Base-by-base conservation (phyloP, 805 yeast genomes). In the Cyberlindnera bimundalis region DNA sequence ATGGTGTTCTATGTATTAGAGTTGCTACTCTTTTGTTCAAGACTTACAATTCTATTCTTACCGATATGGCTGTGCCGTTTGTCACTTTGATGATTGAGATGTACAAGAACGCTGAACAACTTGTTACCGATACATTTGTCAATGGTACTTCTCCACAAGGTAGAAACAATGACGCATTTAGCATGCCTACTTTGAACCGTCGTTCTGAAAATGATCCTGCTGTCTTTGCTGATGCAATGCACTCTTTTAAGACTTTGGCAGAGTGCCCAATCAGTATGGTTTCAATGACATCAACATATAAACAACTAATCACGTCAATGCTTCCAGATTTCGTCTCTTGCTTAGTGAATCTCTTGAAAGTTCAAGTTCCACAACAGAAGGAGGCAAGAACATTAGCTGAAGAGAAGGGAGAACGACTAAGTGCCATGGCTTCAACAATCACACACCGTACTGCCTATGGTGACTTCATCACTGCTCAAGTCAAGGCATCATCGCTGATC, bases 251-350 rank as follows among this genome's bases (percentile, higher is more conserved):
- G 59, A 87, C 91, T 12, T 73, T 93, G 45, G 86, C 96, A 0
- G 99, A 93, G 61, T 90, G 98, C 59, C 99, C 99, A 9, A 91
- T 93, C 29, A 89, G 96, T 4, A 84, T 93, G 81, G 99, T 93
- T 3, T 79, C 96, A 7, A 68, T 95, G 38, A 88, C 87, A 54
- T 85, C 96, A 1, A 80, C 96, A 0, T 89, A 90, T 65, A 87
- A 89, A 58, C 78, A 78, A 26, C 64, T 88, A 38, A 85, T 84
- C 1, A 76, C 77, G 34, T 66, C 84, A 0, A 78, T 91, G 4
- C 69, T 93, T 24, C 86, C 90, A 2, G 68, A 65, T 15, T 86
- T 91, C 48, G 74, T 90, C 36, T 97, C 98, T 1, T 78, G 81
- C 40, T 84, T 91, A 18, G 79, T 95, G 40, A 78, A 76, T 41